Base-by-base conservation (phyloP, 345 rosid species). In the Pseudoturritis turrita region DNA sequence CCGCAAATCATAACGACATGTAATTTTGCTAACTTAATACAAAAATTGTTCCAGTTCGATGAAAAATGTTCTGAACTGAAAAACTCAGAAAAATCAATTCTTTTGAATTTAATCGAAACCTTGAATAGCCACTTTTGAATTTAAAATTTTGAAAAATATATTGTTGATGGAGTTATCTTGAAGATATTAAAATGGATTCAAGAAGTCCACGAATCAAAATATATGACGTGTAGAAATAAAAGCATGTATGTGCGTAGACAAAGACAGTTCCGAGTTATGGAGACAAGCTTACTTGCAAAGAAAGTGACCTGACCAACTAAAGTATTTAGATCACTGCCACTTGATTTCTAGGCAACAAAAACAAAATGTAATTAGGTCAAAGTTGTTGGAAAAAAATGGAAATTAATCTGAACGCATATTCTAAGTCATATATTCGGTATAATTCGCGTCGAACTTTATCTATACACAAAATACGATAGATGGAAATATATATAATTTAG, bases 201-300 rank as follows among this genome's bases (percentile, higher is more conserved):
- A 55, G 15, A 55, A 64, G 41, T 56, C 35, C 25, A 65, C 43
- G 44, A 73, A 65, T 55, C 65, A 46, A 73, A 29, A 47, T 55
- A 65, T 36, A 45, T 73, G 77, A 65, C 71, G 71, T 73, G 77
- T 73, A 56, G 77, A 65, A 36, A 65, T 26, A 36, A 65, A 73
- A 73, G 19, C 33, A 46, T 35, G 77, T 17, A 65, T 36, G 51
- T 65, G 71, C 14, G 22, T 72, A 28, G 77, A 73, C 5, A 73
- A 56, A 73, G 77, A 73, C 65, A 45, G 33, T 64, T 45, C 65
- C 57, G 58, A 73, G 17, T 72, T 64, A 44, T 19, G 65, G 71
- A 73, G 65, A 73, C 71, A 65, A 44, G 22, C 59, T 46, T 52
- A 73, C 59, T 46, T 55, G 29, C 35, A 73, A 45, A 64, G 71